Evolutionary conservation across 257 asterid genomes (phyloP), one percentile per base, ranked within the genome.

Genomic region (Paraleonurus japonicus): DNA sequence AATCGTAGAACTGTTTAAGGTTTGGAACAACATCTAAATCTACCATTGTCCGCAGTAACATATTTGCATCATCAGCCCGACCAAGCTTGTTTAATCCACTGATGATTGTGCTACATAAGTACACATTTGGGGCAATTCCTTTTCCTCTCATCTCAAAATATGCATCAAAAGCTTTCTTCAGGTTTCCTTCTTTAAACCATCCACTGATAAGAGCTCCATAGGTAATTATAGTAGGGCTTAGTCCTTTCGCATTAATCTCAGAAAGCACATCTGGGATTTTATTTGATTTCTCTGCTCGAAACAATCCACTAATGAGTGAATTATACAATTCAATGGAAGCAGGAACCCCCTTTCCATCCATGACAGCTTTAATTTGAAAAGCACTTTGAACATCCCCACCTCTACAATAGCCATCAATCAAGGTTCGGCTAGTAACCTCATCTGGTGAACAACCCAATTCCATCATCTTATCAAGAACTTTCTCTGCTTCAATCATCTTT

Each of bases 201-300:
- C 98, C 99, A 41, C 77, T 67, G 45, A 95, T 89, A 54, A 95
- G 92, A 74, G 96, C 69, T 75, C 99, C 99, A 67, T 88, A 91
- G 24, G 99, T 91, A 64, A 89, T 79, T 74, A 83, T 67, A 66
- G 81, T 88, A 59, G 88, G 88, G 74, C 69, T 61, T 67, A 89
- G 65, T 66, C 85, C 89, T 72, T 74, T 82, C 7, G 65, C 75
- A 51, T 74, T 75, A 80, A 89, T 74, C 83, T 92, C 98, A 9
- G 72, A 66, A 47, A 89, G 82, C 75, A 89, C 58, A 48, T 75
- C 79, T n/a, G 84, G 20, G 8, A 88, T 75, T 79, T 80, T 65
- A 69, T 76, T 71, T 2, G 84, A 77, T 75, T 80, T 86, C 32
- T 78, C 81, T 28, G 85, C 90, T 81, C 77, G 85, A 57, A 89